Evolutionary conservation across 495 filamentous ascomycete genomes (phyloP).

Genomic region (Penicillium pulvis): DNA sequence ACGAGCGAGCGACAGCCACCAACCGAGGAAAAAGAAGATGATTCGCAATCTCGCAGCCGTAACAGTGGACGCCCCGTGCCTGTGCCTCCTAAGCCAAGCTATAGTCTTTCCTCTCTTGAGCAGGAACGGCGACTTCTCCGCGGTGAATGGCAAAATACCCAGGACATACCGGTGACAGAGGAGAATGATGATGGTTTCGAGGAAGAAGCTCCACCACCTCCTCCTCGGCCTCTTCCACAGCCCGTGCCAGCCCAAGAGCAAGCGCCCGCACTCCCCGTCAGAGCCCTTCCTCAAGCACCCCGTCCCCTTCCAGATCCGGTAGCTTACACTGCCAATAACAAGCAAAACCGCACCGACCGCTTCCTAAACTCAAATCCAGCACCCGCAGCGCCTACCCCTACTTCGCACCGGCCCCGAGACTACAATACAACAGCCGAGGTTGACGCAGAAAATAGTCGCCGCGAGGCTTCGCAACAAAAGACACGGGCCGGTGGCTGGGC

Average conservation of each 20-base stretch:
- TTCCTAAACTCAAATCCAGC: constrained; percentile 56
- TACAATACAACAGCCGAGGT: constrained; percentile 67
- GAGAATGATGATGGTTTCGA: constrained; percentile 25
- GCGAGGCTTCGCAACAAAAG: constrained; percentile 62
- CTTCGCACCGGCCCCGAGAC: constrained; percentile 47
- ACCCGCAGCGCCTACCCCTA: constrained; percentile 37
- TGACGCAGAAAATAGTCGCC: constrained; percentile 69
- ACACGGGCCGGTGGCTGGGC: constrained; percentile 77
- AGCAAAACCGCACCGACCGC: constrained; percentile 43
- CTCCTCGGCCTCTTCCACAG: constrained; percentile 45
- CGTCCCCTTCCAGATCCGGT: constrained; percentile 39
- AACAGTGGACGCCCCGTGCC: constrained; percentile 48
- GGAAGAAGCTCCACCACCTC: constrained; percentile 39
- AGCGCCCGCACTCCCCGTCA: constrained; percentile 20
- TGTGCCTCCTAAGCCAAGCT: constrained; percentile 54
- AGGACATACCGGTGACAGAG: constrained; percentile 31
- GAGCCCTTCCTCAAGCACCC: constrained; percentile 26
- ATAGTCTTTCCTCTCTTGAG: constrained; percentile 68
- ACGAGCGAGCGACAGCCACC: constrained; percentile 70
- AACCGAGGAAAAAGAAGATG: constrained; percentile 24
- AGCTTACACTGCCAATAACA: constrained; percentile 31
- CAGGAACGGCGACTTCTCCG: constrained; percentile 77
- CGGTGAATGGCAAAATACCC: constrained; percentile 64
- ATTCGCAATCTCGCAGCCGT: constrained; percentile 34
- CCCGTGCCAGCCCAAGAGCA: constrained; percentile 25